Evolutionary conservation across 208 protist species (phyloP), one percentile per base, ranked within the genome.

Genomic region (Porcisia hertigi): DNA sequence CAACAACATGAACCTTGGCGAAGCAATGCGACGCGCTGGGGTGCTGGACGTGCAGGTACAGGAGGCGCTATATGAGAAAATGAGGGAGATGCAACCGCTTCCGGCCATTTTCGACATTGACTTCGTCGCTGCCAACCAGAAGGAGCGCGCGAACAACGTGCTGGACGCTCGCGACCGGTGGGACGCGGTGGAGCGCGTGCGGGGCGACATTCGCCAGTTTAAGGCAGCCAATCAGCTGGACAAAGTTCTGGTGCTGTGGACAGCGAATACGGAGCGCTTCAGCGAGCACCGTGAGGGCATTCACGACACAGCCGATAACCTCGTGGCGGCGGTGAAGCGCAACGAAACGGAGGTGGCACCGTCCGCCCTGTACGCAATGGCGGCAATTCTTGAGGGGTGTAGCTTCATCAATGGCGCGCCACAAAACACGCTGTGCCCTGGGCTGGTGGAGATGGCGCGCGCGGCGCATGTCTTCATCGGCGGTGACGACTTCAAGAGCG

Each of bases 401-500:
- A 87, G 98, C 73, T 99, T 97, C 88, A 99, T 99, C 86, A 99
- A 99, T 89, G 99, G 98, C 69, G 98, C 96, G 16, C 99, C 99
- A 65, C 99, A 99, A 90, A 99, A 99, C 90, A 99, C 99, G 34
- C 96, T 99, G 65, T 99, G 99, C 65, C 89, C 97, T 14, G 99
- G 96, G 63, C 72, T 99, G 49, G 70, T 99, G 30, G 98, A 99
- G 62, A 92, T 99, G 18, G 98, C 98, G 43, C 69, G 90, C 62
- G 75, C 83, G 64, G 73, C 98, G 60, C 70, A 89, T 57, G 97
- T 99, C 11, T 96, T 96, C 60, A 94, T 99, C 71, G 98, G 88
- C 73, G 99, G 99, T 70, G 98, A 99, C 82, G 99, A 99, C 87
- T 99, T 99, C 94, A 99, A 99, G 90, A 97, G 94, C 57, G 99